Evolutionary conservation across 345 rosid genomes (phyloP), one percentile per base, ranked within the genome.

Genomic region (Brassica cretica): DNA sequence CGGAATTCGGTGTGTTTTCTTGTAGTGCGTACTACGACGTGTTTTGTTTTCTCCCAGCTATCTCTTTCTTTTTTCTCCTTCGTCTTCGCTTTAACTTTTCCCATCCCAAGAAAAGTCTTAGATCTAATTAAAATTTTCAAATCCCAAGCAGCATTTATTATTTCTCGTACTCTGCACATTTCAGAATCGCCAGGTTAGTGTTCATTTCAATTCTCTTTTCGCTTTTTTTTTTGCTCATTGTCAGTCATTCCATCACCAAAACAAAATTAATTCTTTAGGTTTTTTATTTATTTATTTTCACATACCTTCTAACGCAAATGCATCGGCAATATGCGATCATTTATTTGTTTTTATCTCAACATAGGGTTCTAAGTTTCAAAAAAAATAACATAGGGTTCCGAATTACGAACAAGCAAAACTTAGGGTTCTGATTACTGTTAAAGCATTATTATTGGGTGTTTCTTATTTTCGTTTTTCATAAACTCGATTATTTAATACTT

Each of bases 161-260:
- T 39, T 1, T 39, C 46, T 39, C 46, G 14, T 39, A 41, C 51
- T 41, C 53, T 4, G 16, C 53, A 51, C 19, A n/a, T 14, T 51
- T 51, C 8, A 51, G 39, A 61, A 73, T 78, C 74, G 1, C 69
- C 82, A 67, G 82, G 82, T 78, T 78, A 19, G 81, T 78, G 53
- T 66, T 25, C 66, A 12, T 60, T 46, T 19, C 55, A 56, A 64
- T 71, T 55, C 19, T n/a, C 56, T 49, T 14, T 49, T 49, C 56
- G n/a, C n/a, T n/a, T 16, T n/a, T 49, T 10, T 3, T 46, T 46
- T 46, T 15, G 53, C 4, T 49, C 7, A 49, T n/a, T 49, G 16
- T 49, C 18, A 49, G 55, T 49, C 6, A 49, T 49, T 49, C 56
- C 56, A 49, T 49, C 18, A 49, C 56, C 18, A 49, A 49, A 49